phyloP scores from a whole-genome alignment of 1,139 yeast genomes.

The Nakaseomyces glabratus region DNA sequence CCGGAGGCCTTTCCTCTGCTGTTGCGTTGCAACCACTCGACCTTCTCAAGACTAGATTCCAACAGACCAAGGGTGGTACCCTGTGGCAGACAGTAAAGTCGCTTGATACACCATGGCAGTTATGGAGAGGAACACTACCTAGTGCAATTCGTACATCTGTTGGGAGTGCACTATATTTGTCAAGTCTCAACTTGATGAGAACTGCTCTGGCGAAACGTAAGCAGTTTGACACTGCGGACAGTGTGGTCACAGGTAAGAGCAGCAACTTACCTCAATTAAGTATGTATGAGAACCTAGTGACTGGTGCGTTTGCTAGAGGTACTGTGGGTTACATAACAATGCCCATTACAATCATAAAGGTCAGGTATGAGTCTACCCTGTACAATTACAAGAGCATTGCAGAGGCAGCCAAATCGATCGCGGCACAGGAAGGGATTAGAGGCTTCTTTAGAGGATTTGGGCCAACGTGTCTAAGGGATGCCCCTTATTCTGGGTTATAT shows the following conservation, averaged over 20 bases:
- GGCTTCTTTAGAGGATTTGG: constrained; percentile 84
- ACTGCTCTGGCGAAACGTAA: constrained; percentile 38
- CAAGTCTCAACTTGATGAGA: constrained; percentile 59
- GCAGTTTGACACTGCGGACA: constrained; percentile 5
- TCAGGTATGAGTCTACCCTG: constrained; percentile 72
- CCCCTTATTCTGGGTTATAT: constrained; percentile 93
- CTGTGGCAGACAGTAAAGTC: constrained; percentile 39
- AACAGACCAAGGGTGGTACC: constrained; percentile 49
- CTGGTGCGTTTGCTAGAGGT: constrained; percentile 78
- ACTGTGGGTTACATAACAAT: constrained; percentile 81
- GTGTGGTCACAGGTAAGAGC: constrained; percentile 15
- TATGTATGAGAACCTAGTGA: constrained; percentile 56
- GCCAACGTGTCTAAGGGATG: constrained; percentile 83
- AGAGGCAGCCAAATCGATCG: constrained; percentile 56
- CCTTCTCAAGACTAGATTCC: constrained; percentile 78
- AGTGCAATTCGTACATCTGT: constrained; percentile 82
- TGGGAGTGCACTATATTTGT: constrained; percentile 81
- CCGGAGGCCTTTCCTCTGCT: constrained; percentile 81
- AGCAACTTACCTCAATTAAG: constrained; percentile 59
- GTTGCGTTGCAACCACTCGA: constrained; percentile 83
- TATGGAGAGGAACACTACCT: constrained; percentile 94
- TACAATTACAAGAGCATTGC: constrained; percentile 60
- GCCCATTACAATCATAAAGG: constrained; percentile 95
- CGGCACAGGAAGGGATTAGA: constrained; percentile 39
- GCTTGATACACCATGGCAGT: constrained; percentile 41